phyloP scores from a whole-genome alignment of 306 rosid species.

The Gynostemma pentaphyllum region DNA sequence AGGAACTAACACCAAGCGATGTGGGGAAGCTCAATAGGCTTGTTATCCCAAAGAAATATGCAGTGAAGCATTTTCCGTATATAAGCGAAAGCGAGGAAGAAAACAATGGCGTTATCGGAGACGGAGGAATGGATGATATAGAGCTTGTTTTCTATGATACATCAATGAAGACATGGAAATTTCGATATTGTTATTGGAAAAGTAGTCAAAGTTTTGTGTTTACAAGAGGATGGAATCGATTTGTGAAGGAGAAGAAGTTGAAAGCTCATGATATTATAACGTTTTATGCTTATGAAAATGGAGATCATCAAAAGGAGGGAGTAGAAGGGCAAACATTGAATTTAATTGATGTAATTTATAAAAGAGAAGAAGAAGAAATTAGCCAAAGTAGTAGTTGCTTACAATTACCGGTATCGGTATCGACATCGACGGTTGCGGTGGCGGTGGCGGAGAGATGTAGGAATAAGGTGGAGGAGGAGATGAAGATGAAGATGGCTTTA shows the following conservation, averaged over 20 bases:
- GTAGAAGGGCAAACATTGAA: slow-evolving; percentile 18
- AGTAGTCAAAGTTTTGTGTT: slow-evolving; percentile 43
- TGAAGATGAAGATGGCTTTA: neutral
- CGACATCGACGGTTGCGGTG: no score
- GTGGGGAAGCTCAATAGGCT: slow-evolving; percentile 81
- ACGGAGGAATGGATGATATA: slow-evolving; percentile 16
- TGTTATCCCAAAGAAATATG: slow-evolving; percentile 69
- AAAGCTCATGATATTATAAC: slow-evolving; percentile 34
- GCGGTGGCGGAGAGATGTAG: slow-evolving; percentile 5
- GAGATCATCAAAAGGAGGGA: slow-evolving; percentile 17
- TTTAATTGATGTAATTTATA: slow-evolving; percentile 27
- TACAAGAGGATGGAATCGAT: slow-evolving; percentile 49
- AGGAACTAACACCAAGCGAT: slow-evolving; percentile 81
- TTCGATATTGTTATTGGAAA: slow-evolving; percentile 40
- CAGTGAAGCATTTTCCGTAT: slow-evolving; percentile 52
- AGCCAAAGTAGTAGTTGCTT: slow-evolving; percentile 8
- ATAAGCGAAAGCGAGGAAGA: slow-evolving; percentile 19
- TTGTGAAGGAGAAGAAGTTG: slow-evolving; percentile 35
- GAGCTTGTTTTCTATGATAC: slow-evolving; percentile 36
- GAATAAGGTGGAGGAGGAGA: neutral
- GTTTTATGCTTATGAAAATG: slow-evolving; percentile 27
- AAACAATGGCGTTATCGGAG: neutral
- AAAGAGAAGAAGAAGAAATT: neutral
- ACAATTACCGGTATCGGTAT: no score
- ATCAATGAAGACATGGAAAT: slow-evolving; percentile 29